Conservation (phyloP, 345 rosid genomes). For the Schrenkiella parvula region DNA sequence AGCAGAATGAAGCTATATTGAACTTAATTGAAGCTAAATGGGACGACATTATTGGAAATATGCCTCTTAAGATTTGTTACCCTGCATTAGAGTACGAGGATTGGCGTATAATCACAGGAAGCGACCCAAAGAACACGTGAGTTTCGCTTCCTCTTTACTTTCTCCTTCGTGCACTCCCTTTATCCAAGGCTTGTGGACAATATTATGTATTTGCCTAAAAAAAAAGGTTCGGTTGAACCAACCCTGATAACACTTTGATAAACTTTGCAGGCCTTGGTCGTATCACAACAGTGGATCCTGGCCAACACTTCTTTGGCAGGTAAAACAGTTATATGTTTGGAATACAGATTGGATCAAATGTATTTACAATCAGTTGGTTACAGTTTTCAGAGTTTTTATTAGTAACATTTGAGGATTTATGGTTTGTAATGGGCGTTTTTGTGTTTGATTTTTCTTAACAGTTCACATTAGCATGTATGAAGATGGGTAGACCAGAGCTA, state of each 20-base stretch:
- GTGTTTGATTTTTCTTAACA: conserved; percentile 26
- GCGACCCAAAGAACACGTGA: conserved; percentile 98
- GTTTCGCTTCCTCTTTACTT: conserved; percentile 9
- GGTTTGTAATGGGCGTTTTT: background rate
- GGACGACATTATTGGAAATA: conserved; percentile 71
- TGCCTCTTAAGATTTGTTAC: conserved; percentile 92
- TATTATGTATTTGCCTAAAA: background rate
- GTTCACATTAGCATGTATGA: conserved; percentile 97
- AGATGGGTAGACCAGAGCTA: conserved; percentile 74
- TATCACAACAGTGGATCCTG: conserved; percentile 98
- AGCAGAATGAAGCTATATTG: conserved; percentile 65
- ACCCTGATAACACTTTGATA: conserved; percentile 9
- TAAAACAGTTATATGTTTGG: conserved; percentile 14
- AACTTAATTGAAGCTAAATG: conserved; percentile 75
- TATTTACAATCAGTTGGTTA: background rate
- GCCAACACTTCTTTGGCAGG: conserved; percentile 99
- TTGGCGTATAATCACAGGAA: conserved; percentile 93
- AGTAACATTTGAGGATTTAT: background rate
- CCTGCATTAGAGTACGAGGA: conserved; percentile 88
- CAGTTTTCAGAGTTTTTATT: background rate
- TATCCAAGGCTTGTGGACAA: background rate
- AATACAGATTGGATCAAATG: background rate
- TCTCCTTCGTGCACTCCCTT: background rate
- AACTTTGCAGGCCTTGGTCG: conserved; percentile 82
- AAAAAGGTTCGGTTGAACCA: background rate